Evolutionary conservation across 78 protist genomes (phyloP).

Genomic region (Protostelium mycophagum): DNA sequence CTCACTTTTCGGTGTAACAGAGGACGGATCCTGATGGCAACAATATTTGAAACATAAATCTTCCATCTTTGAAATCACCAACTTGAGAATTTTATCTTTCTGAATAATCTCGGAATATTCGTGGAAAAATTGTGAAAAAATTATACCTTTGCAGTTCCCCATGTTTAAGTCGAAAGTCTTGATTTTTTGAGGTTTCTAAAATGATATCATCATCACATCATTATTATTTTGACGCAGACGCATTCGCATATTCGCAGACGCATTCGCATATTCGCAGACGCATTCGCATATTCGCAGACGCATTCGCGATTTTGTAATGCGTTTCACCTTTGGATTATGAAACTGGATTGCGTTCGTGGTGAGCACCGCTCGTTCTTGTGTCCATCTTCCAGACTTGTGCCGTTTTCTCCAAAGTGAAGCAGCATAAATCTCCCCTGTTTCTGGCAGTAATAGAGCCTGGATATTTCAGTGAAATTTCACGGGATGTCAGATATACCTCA

Average conservation of each 20-base stretch:
- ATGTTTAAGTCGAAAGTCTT: background rate
- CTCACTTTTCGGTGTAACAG: background rate
- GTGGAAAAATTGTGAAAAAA: no score
- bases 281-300: background rate
- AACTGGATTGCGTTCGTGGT: background rate
- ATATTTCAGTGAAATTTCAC: no score
- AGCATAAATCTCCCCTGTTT: background rate
- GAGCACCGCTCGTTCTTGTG: background rate
- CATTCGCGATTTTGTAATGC: background rate
- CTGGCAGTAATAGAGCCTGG: background rate
- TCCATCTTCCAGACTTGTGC: background rate
- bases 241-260: background rate
- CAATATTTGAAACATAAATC: background rate
- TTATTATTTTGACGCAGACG: background rate
- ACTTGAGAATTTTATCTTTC: background rate
- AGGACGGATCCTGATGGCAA: background rate
- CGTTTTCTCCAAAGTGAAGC: background rate
- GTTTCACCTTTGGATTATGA: background rate
- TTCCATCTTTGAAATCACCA: background rate
- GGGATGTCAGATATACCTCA: no score
- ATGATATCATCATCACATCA: background rate
- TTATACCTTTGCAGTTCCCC: background rate
- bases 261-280: background rate
- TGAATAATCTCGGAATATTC: background rate
- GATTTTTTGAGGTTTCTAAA: background rate